Evolutionary conservation across 2,329 filamentous ascomycete species (phyloP), one percentile per base, ranked within the genome.

Genomic region (Colletotrichum sansevieriae): DNA sequence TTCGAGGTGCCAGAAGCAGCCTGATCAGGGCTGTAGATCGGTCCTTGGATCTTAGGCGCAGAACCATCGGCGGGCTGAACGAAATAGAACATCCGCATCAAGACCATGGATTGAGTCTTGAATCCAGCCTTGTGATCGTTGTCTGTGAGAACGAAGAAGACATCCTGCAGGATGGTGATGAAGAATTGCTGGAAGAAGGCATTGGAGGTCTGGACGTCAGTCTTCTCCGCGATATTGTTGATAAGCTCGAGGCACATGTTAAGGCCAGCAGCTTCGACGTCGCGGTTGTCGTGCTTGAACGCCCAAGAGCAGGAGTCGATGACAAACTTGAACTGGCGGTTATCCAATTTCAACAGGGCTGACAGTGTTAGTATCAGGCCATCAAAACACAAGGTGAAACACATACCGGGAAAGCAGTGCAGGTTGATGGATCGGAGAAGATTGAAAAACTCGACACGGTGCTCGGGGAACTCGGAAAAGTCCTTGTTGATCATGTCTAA

Each of bases 401-500:
- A 75, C 80, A 63, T 81, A 86, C 84, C 92, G 55, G 94, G 94
- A 90, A 99, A 99, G 82, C 96, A 99, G 79, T 97, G 94, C 55
- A 98, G 84, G 80, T 99, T 99, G 83, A 99, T 98, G 13, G 95
- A 93, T 73, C 97, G 89, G 43, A 99, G 87, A 25, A 99, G 88
- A 81, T 97, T 98, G 88, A 99, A 99, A 82, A 99, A 99, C 80
- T 98, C 95, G n/a, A 99, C 96, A 66, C 97, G 92, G 78, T 99
- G 96, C 80, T 99, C 96, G 0, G 96, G 96, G 80, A 97, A 99
- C 78, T 99, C 96, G 54, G 97, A 98, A 81, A 99, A 99, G 81
- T 99, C 96, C 83, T 99, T 99, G 88, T 98, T 99, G 83, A 99
- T 99, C 96, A 99, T 99, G 76, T 97, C 94, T 65, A 99, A 85